Conservation (phyloP, 352 stramenopile species). For the Phytophthora constricta region DNA sequence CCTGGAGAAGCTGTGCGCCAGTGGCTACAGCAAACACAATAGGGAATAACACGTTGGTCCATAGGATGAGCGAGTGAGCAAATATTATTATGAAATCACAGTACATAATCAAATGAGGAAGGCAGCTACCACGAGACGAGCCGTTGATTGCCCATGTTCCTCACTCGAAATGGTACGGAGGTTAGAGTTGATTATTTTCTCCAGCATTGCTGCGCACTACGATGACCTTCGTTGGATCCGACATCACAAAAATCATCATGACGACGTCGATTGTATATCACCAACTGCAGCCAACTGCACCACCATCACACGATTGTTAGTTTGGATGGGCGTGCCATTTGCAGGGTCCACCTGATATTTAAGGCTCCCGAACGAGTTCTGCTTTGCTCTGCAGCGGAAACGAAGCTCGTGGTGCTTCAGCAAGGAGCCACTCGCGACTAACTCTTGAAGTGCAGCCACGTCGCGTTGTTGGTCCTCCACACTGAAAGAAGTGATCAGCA, state of each 20-base stretch:
- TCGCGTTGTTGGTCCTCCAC: slow-evolving; percentile 66
- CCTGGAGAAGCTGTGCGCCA: slow-evolving; percentile 67
- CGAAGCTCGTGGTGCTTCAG: slow-evolving; percentile 26
- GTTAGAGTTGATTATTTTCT: not conserved
- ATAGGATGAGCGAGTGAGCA: slow-evolving; percentile 26
- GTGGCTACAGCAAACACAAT: slow-evolving; percentile 81
- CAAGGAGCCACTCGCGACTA: slow-evolving; percentile 22
- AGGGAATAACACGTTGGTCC: slow-evolving; percentile 27
- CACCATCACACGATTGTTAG: slow-evolving; percentile 62
- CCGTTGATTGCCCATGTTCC: not conserved
- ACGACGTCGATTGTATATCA: slow-evolving; percentile 12
- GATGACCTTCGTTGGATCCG: too few species aligned
- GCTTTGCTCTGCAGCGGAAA: slow-evolving; percentile 46
- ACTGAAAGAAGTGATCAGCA: slow-evolving; percentile 76
- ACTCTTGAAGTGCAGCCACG: slow-evolving; percentile 44
- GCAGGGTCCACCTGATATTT: slow-evolving; percentile 63
- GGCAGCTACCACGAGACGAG: slow-evolving; percentile 19
- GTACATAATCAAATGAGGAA: slow-evolving; percentile 24
- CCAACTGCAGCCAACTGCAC: slow-evolving; percentile 36
- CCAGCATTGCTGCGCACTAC: not conserved
- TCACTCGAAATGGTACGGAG: too few species aligned
- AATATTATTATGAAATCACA: slow-evolving; percentile 19
- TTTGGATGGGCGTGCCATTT: slow-evolving; percentile 52
- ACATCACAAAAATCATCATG: not conserved
- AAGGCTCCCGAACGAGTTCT: slow-evolving; percentile 70